Evolutionary conservation across 2,329 filamentous ascomycete genomes (phyloP).

Genomic region (Penicillium expansum): DNA sequence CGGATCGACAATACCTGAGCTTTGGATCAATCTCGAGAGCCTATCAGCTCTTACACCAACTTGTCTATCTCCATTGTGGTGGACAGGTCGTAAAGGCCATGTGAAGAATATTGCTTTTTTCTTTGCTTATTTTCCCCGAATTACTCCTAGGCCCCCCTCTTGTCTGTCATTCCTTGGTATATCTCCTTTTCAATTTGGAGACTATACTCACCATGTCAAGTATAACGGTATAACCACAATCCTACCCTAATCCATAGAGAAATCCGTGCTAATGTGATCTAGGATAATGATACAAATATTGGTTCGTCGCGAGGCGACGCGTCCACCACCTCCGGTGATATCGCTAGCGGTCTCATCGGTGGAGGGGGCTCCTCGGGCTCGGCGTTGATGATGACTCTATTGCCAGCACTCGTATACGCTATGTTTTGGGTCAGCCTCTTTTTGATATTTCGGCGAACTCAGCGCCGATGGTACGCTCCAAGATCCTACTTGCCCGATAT

Average conservation of each 20-base stretch:
- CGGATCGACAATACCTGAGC: conserved; percentile 18
- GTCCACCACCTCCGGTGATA: conserved; percentile 34
- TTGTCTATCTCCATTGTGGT: conserved; percentile 4
- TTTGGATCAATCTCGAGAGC: conserved; percentile 13
- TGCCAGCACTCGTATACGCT: conserved; percentile 47
- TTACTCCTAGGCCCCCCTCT: not conserved
- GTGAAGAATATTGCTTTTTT: conserved; percentile 10
- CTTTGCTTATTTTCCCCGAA: conserved; percentile 6
- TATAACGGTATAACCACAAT: conserved; percentile 10
- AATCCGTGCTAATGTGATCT: not conserved
- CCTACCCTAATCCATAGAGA: not conserved
- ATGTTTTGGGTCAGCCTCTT: conserved; percentile 46
- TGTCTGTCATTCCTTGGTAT: conserved; percentile 1
- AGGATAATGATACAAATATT: conserved; percentile 45
- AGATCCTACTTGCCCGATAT: conserved; percentile 44
- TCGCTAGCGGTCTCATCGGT: conserved; percentile 31
- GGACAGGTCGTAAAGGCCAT: conserved; percentile 30
- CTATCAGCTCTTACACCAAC: conserved; percentile 14
- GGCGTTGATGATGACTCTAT: conserved; percentile 48
- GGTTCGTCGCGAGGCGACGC: conserved; percentile 42
- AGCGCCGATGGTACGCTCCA: conserved; percentile 48
- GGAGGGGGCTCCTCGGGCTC: conserved; percentile 51
- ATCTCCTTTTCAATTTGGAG: not conserved
- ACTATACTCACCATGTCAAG: conserved; percentile 16
- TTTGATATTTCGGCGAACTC: conserved; percentile 46